Percentiles rank a stretch among this genome's conserved stretches.
These are phyloP conservation scores for Tricholoma matsutake DNA, from an alignment of 768 basidiomycete genomes.

Conservation along the genomic window DNA sequence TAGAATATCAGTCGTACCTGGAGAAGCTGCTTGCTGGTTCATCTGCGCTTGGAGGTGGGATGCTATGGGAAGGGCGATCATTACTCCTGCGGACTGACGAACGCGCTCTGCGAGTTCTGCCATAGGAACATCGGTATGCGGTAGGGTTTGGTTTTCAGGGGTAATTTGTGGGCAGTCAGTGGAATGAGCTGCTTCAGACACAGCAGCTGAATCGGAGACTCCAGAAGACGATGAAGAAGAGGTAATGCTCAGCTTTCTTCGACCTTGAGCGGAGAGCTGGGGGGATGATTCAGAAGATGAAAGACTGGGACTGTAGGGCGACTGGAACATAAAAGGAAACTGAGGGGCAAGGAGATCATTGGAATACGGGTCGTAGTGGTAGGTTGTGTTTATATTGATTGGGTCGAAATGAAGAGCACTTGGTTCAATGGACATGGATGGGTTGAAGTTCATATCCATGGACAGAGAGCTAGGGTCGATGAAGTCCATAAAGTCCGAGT, in stretches of 20 bases:
- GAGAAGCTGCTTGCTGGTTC: slow-evolving; percentile 13
- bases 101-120: slow-evolving; percentile 47
- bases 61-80: slow-evolving; percentile 46
- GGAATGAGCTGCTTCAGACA: slow-evolving; percentile 24
- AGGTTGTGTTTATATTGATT: slow-evolving; percentile 25
- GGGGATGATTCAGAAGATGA: slow-evolving; percentile 28
- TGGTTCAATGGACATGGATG: slow-evolving; percentile 61
- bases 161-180: slow-evolving; percentile 18
- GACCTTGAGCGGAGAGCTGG: slow-evolving; percentile 25
- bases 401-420: slow-evolving; percentile 53
- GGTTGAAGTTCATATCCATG: slow-evolving; percentile 64
- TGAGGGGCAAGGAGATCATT: slow-evolving; percentile 23
- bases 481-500: slow-evolving; percentile 43
- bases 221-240: slow-evolving; percentile 56
- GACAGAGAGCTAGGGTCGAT: slow-evolving; percentile 33
- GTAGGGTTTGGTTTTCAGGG: slow-evolving; percentile 11
- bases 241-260: slow-evolving; percentile 48
- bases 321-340: slow-evolving; percentile 44
- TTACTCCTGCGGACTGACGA: slow-evolving; percentile 54
- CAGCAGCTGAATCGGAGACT: slow-evolving; percentile 38
- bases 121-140: slow-evolving; percentile 27
- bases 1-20: slow-evolving; percentile 18
- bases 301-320: slow-evolving; percentile 9
- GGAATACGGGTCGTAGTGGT: slow-evolving; percentile 21
- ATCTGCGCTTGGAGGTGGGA: slow-evolving; percentile 30